A percentile compares a stretch with the other conserved stretches of the same genome.
phyloP scores from a whole-genome alignment of 768 basidiomycete species.

The Trametes cinnabarina region DNA sequence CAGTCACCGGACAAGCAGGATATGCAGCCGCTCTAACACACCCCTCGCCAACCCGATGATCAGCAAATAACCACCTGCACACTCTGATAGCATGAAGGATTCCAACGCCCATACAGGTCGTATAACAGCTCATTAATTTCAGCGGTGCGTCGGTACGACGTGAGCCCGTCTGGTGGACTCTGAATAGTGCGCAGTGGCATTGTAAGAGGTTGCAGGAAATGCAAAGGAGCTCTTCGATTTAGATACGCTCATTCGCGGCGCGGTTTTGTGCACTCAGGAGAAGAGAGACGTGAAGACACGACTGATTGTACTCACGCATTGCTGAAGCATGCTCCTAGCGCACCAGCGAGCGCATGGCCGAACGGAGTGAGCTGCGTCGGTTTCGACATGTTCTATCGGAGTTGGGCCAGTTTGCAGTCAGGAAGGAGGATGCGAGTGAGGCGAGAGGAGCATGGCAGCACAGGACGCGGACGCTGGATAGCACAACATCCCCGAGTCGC shows the following conservation, averaged over 20 bases:
- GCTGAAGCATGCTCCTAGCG: constrained; percentile 89
- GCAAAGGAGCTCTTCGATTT: no score
- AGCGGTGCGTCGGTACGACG: no score
- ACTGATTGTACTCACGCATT: constrained; percentile 67
- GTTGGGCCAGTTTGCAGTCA: constrained; percentile 32
- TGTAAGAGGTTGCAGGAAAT: no score
- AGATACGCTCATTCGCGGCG: background rate
- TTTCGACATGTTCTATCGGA: constrained; percentile 11
- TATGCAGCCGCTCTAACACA: no score
- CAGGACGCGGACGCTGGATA: background rate
- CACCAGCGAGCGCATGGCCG: constrained; percentile 88
- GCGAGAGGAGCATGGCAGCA: background rate
- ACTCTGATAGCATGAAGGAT: no score
- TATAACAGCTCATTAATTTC: no score
- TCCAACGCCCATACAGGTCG: no score
- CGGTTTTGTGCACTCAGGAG: background rate
- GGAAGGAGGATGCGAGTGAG: background rate
- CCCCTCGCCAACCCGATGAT: no score
- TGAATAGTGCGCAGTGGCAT: no score
- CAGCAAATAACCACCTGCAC: no score
- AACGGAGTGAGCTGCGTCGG: constrained; percentile 67
- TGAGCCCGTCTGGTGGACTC: no score
- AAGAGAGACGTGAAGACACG: background rate
- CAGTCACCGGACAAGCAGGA: no score
- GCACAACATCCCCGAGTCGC: background rate